Base-by-base conservation (phyloP, 2,329 filamentous ascomycete genomes). In the Ceratocystis ficicola region DNA sequence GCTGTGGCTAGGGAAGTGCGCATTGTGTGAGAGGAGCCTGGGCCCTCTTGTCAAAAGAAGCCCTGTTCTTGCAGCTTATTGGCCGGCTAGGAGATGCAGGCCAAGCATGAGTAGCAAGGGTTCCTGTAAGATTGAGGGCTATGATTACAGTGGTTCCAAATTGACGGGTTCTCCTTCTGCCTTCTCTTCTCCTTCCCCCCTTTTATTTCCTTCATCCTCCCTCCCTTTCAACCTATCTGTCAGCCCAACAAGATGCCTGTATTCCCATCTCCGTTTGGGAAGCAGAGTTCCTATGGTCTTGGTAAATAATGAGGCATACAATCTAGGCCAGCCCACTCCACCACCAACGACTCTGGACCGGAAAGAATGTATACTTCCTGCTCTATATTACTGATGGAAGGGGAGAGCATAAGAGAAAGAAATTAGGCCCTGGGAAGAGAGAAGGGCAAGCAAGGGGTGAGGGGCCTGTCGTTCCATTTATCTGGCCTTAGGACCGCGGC, bases 1-100 rank as follows among this genome's bases (percentile, higher is more conserved):
- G 84, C 83, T 12, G 75, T 83, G 46, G 82, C 82, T 48, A 80
- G 74, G 69, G 79, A 84, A 71, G 32, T 65, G 25, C 63, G 52
- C 17, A 32, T 10, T 25, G 50, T 55, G 20, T 22, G 20, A 59
- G 15, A n/a, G 44, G 46, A 44, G 60, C 28, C 50, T 48, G 22
- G 22, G 22, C 10, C 17, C 20, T 25, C 30, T 10, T 48, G 17
- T 44, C 10, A 48, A 46, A 50, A 22, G 44, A 30, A n/a, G 55
- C 8, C 7, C 12, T 59, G 28, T 59, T 20, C 30, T n/a, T 28
- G 44, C 25, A 52, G 30, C 15, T 36, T 25, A 36, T 48, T 60
- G 52, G 52, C 25, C 12, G 41, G 63, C 25, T 12, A n/a, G 12
- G 52, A 32, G 15, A 60, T 36, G 36, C 55, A 59, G 12, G 25